A percentile compares a stretch with the other conserved stretches of the same genome.
Conservation (phyloP, 352 stramenopile species). For the Globisporangium alternatum region DNA sequence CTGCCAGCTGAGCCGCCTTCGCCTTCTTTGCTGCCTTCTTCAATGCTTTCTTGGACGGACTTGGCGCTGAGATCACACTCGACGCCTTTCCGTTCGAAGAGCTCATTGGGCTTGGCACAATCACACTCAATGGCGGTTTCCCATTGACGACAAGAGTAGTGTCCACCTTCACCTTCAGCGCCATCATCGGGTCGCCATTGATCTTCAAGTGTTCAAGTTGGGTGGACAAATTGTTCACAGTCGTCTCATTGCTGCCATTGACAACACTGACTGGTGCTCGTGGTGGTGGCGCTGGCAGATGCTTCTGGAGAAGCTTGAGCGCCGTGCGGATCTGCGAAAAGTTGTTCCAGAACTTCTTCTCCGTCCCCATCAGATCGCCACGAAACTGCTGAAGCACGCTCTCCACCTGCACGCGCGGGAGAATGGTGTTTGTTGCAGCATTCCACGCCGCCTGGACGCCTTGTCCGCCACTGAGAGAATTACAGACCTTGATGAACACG, state of each 20-base stretch:
- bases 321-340: background rate
- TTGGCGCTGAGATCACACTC: background rate
- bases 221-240: constrained; percentile 1
- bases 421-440: background rate
- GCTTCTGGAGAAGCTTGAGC: constrained; percentile 5
- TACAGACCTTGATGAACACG: constrained; percentile 56
- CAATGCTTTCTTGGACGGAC: background rate
- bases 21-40: background rate
- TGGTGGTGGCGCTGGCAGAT: background rate
- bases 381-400: constrained; percentile 3
- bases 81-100: background rate
- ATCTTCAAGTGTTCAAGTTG: constrained; percentile 11
- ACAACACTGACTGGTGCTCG: background rate
- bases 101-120: background rate
- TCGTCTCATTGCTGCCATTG: background rate
- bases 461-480: constrained; percentile 5
- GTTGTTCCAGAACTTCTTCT: background rate
- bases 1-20: background rate
- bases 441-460: constrained; percentile 16
- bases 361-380: background rate
- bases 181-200: background rate
- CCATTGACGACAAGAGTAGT: background rate
- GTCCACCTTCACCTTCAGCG: background rate
- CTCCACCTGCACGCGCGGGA: constrained; percentile 30
- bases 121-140: background rate